These are phyloP conservation scores for Diaporthe capsici DNA, from an alignment of 2,329 filamentous ascomycete genomes.

Conservation along the genomic window DNA sequence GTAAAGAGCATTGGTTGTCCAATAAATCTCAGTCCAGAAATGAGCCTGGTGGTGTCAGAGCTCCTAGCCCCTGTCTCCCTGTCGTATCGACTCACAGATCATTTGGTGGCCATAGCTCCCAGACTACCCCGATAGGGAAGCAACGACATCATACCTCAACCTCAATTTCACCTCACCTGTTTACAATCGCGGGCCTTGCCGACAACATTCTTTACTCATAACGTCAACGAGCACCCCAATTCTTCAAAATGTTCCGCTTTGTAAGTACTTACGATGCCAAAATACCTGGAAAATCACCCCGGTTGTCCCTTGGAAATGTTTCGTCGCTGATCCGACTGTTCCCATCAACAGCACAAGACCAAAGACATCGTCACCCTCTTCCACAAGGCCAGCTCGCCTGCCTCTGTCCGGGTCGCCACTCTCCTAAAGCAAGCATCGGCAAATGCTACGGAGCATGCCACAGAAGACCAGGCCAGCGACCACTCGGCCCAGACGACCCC, in stretches of 20 bases:
- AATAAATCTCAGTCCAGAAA: no score
- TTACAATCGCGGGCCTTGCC: background rate
- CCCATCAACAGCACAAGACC: slow-evolving; percentile 74
- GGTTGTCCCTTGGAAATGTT: slow-evolving; percentile 18
- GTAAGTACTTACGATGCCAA: slow-evolving; percentile 50
- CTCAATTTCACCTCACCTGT: slow-evolving; percentile 28
- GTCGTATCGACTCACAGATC: background rate
- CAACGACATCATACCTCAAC: slow-evolving; percentile 27
- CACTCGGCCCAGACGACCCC: slow-evolving; percentile 70
- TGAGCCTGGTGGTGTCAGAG: background rate
- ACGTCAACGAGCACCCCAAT: slow-evolving; percentile 25
- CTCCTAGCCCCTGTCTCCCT: background rate
- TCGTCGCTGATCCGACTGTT: slow-evolving; percentile 6
- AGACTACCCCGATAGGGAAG: slow-evolving; percentile 12
- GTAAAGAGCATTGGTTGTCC: background rate
- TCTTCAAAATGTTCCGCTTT: slow-evolving; percentile 61
- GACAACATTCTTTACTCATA: background rate
- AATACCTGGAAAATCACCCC: background rate
- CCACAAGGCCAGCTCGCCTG: slow-evolving; percentile 82
- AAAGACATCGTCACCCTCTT: slow-evolving; percentile 96
- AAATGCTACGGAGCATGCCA: slow-evolving; percentile 75
- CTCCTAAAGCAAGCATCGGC: slow-evolving; percentile 86
- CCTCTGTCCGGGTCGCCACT: slow-evolving; percentile 80
- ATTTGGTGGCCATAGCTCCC: slow-evolving; percentile 21
- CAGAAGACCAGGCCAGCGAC: slow-evolving; percentile 80